phyloP scores from a whole-genome alignment of 768 basidiomycete species.

The Lactarius evosmus region DNA sequence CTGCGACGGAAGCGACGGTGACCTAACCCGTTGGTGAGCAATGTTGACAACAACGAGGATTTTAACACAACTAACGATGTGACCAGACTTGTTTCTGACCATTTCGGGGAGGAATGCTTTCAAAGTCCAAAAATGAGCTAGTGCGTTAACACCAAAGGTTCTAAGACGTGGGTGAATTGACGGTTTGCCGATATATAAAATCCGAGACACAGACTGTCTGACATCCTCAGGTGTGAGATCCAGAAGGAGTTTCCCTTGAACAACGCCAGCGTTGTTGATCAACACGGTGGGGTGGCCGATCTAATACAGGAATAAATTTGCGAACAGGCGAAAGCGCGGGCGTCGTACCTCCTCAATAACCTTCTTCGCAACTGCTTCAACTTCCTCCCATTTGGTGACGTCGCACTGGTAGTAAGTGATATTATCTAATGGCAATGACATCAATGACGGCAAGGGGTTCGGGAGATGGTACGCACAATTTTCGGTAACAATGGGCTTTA shows the following conservation, averaged over 20 bases:
- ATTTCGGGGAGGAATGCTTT: slow-evolving; percentile 92
- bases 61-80: slow-evolving; percentile 59
- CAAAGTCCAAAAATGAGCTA: slow-evolving; percentile 88
- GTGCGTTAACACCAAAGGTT: slow-evolving; percentile 84
- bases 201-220: slow-evolving; percentile 54
- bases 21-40: slow-evolving; percentile 44
- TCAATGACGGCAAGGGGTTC: slow-evolving; percentile 1
- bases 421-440: slow-evolving; percentile 49
- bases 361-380: slow-evolving; percentile 66
- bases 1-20: slow-evolving; percentile 73
- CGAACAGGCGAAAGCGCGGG: neutral
- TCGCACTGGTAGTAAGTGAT: slow-evolving; percentile 89
- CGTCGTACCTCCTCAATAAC: slow-evolving; percentile 70
- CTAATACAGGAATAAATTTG: slow-evolving; percentile 38
- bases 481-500: slow-evolving; percentile 72
- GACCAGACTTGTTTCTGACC: slow-evolving; percentile 73
- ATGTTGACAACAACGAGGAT: neutral
- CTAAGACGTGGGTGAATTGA: slow-evolving; percentile 40
- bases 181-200: neutral
- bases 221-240: slow-evolving; percentile 79
- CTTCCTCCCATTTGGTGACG: slow-evolving; percentile 84
- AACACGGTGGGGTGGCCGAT: slow-evolving; percentile 86
- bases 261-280: slow-evolving; percentile 94
- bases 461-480: slow-evolving; percentile 52
- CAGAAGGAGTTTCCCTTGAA: slow-evolving; percentile 81